A percentile compares a stretch with the other conserved stretches of the same genome.
Evolutionary conservation across 208 protist genomes (phyloP).

Genomic region (Acanthamoeba triangularis): DNA sequence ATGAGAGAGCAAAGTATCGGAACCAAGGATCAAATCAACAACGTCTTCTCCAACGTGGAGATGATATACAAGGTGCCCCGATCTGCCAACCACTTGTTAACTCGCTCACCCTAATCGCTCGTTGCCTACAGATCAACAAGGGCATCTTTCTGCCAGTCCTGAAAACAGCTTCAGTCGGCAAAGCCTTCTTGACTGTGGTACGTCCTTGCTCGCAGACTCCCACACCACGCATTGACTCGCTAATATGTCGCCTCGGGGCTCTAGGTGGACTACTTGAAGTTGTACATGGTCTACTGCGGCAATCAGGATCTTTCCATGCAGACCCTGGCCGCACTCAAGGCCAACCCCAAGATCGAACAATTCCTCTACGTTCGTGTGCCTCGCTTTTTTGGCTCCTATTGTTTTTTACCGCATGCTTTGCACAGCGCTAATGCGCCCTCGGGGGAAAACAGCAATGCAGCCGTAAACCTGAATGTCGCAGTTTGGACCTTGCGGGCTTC

Average conservation of each 20-base stretch:
- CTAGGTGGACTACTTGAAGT: conserved; percentile 74
- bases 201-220: neutral
- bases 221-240: neutral
- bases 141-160: conserved; percentile 56
- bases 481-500: neutral
- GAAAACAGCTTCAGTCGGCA: conserved; percentile 41
- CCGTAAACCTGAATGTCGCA: conserved; percentile 5
- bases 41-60: conserved; percentile 76
- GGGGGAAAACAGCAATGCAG: neutral
- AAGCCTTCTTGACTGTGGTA: conserved; percentile 74
- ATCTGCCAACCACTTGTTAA: neutral
- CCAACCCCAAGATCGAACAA: conserved; percentile 46
- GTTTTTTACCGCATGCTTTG: neutral
- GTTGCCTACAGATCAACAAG: conserved; percentile 26
- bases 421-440: neutral
- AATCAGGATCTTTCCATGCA: conserved; percentile 72
- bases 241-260: neutral
- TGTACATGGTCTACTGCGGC: conserved; percentile 75
- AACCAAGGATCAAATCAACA: conserved; percentile 71
- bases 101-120: neutral
- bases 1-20: conserved; percentile 13
- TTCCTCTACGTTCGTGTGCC: conserved; percentile 51
- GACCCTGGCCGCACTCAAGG: neutral
- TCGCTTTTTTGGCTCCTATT: neutral
- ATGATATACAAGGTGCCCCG: conserved; percentile 67